phyloP scores from a whole-genome alignment of 2,329 filamentous ascomycete species.

The Paraconiothyrium sp. region DNA sequence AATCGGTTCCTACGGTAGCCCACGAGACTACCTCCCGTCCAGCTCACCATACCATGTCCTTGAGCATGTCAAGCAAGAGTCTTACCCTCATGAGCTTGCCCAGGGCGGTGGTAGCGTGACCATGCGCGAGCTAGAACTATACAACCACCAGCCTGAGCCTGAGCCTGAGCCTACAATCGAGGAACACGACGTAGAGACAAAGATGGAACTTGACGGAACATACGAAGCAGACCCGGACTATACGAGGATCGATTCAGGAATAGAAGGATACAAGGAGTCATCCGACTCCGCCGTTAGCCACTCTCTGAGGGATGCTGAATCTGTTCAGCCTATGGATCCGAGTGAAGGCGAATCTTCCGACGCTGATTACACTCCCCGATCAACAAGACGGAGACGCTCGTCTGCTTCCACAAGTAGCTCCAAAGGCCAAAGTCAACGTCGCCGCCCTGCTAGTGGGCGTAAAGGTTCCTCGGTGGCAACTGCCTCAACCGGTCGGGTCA shows the following conservation, averaged over 20 bases:
- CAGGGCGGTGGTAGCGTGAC: slow-evolving; percentile 31
- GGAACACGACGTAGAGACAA: slow-evolving; percentile 34
- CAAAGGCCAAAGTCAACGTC: slow-evolving; percentile 26
- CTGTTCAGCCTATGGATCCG: slow-evolving; percentile 43
- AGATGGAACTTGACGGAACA: slow-evolving; percentile 30
- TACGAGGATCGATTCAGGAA: slow-evolving; percentile 28
- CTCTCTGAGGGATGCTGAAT: slow-evolving; percentile 47
- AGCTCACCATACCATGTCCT: slow-evolving; percentile 30
- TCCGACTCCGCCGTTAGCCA: slow-evolving; percentile 39
- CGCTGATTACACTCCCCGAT: slow-evolving; percentile 48
- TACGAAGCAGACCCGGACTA: slow-evolving; percentile 29
- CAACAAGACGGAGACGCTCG: slow-evolving; percentile 36
- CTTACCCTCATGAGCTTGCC: slow-evolving; percentile 23
- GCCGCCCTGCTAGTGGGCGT: slow-evolving; percentile 25
- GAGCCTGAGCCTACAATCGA: slow-evolving; percentile 36
- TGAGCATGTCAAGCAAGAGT: slow-evolving; percentile 27
- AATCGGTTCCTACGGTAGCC: slow-evolving; percentile 29
- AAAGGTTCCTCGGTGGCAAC: slow-evolving; percentile 32
- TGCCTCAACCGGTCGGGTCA: slow-evolving; percentile 23
- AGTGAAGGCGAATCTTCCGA: slow-evolving; percentile 44
- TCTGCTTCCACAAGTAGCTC: slow-evolving; percentile 37
- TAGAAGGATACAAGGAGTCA: slow-evolving; percentile 26
- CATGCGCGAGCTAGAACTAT: slow-evolving; percentile 43
- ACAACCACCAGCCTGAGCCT: slow-evolving; percentile 34
- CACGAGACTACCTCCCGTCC: slow-evolving; percentile 28